phyloP scores from a whole-genome alignment of 2,329 filamentous ascomycete species.

The Phialemonium atrogriseum region DNA sequence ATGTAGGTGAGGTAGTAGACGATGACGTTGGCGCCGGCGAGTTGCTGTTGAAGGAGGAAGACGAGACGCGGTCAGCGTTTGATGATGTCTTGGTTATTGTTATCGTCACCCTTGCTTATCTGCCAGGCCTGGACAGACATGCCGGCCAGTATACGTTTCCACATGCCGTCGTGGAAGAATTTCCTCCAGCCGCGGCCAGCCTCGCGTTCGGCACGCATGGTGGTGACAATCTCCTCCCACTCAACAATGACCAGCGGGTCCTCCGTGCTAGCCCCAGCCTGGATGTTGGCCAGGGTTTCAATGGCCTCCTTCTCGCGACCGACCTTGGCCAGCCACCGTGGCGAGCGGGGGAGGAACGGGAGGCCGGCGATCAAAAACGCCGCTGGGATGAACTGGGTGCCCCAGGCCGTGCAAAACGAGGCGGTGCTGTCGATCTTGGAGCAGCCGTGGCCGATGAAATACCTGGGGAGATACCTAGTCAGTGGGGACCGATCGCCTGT shows the following conservation, averaged over 20 bases:
- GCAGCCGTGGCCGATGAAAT: conserved; percentile 58
- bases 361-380: conserved; percentile 49
- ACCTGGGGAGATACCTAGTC: conserved; percentile 25
- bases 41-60: conserved; percentile 25
- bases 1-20: conserved; percentile 55
- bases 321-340: conserved; percentile 54
- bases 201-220: conserved; percentile 27
- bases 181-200: conserved; percentile 25
- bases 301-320: conserved; percentile 50
- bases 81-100: too few relatives aligned
- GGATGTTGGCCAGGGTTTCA: conserved; percentile 45
- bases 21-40: conserved; percentile 43
- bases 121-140: conserved; percentile 51
- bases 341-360: conserved; percentile 53
- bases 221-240: conserved; percentile 41
- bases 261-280: conserved; percentile 44
- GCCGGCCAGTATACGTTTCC: conserved; percentile 46
- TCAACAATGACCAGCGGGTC: conserved; percentile 50
- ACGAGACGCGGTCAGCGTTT: conserved; percentile 8
- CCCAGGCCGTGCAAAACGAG: conserved; percentile 58
- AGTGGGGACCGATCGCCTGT: too few relatives aligned
- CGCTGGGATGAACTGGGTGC: conserved; percentile 53
- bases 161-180: conserved; percentile 42
- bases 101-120: too few relatives aligned
- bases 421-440: conserved; percentile 49